phyloP scores from a whole-genome alignment of 208 protist genomes.

The Angomonas desouzai region DNA sequence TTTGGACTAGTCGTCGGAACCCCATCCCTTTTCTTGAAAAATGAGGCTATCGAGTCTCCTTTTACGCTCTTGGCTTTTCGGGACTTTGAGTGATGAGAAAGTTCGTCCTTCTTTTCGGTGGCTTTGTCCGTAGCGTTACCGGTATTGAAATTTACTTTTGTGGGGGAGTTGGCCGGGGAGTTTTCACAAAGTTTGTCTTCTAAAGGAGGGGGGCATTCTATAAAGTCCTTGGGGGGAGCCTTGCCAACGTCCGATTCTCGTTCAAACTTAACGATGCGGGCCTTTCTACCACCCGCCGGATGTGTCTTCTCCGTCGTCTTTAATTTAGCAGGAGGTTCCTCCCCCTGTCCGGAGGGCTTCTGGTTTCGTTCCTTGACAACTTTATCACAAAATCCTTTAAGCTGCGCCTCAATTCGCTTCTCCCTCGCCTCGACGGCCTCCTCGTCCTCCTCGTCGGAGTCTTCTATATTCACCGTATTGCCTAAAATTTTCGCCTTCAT shows the following conservation, averaged over 20 bases:
- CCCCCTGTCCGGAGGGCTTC: neutral
- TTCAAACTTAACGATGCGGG: neutral
- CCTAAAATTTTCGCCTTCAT: constrained; percentile 2
- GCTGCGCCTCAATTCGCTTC: neutral
- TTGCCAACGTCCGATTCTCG: neutral
- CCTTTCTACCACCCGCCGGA: neutral
- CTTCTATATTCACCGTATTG: neutral
- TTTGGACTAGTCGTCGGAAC: neutral
- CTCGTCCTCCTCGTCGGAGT: neutral
- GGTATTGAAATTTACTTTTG: neutral
- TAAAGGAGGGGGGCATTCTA: neutral
- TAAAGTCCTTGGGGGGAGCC: neutral
- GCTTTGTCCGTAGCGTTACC: neutral
- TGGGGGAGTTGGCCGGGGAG: neutral
- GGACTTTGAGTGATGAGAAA: neutral
- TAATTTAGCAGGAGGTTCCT: neutral
- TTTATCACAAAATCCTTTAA: constrained; percentile 6
- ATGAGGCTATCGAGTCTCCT: neutral
- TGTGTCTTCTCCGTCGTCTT: neutral
- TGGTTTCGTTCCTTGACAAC: neutral
- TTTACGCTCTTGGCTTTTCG: neutral
- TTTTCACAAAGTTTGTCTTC: neutral
- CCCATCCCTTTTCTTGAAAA: constrained; percentile 1
- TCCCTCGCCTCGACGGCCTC: neutral
- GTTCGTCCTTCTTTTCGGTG: neutral